Base-by-base conservation (phyloP, 2,329 filamentous ascomycete species). In the Calonectria leucothoes region DNA sequence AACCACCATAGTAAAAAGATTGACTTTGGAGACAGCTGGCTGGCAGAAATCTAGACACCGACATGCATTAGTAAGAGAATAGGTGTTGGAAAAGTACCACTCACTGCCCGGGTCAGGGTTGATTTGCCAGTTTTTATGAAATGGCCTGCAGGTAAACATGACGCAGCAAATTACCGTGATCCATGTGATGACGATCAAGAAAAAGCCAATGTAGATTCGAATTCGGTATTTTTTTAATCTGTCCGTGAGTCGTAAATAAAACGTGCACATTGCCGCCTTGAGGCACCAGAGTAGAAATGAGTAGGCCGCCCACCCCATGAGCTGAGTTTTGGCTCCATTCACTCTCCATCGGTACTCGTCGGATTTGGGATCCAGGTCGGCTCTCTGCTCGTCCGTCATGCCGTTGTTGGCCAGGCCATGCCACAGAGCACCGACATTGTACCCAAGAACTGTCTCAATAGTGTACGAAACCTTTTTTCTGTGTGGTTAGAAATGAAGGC, bases 101-200 rank as follows among this genome's bases (percentile, higher is more conserved):
- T 77, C 79, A 89, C 87, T 87, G 6, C 89, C 89, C 7, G 89
- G 90, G 45, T 92, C 80, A 4, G 90, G 90, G 66, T 87, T 82
- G 48, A 92, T 89, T 78, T 91, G 89, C 89, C 89, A 92, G 75
- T 90, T 88, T 51, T 85, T 85, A 25, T 83, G 72, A 63, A 91
- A 85, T 0, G 89, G 89, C 35, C 84, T 83, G 75, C 90, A 91
- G 2, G 85, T 85, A 6, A 88, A 82, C n/a, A 90, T 83, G 59
- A 91, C 86, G 2, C 86, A 85, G 20, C 87, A 82, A 17, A 89
- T 78, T 33, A 86, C 86, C 0, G 84, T 85, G 39, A 90, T 66
- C 74, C 87, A 91, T 2, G 88, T 89, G 3, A 76, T 75, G 1
- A 82, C 82, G 49, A 90, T 85, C 31, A 90, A 72, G 2, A 77